Evolutionary conservation across 371 early-diverging fungal species (phyloP).

Genomic region (Zychaea mexicana): DNA sequence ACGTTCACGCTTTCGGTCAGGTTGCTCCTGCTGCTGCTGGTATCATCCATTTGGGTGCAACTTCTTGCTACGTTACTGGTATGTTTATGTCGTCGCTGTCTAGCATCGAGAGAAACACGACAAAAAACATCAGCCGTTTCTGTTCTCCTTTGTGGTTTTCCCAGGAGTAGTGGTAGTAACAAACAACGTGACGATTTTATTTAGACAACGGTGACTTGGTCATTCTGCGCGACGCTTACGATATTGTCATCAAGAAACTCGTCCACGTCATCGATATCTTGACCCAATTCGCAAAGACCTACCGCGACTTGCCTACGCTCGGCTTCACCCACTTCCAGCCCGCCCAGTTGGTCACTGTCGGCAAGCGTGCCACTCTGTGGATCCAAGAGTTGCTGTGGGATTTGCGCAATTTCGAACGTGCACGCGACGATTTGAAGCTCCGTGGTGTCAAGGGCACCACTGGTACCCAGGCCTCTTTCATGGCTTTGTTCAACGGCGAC

Average conservation of each 20-base stretch:
- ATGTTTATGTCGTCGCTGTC: no score
- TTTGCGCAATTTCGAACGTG: slow-evolving; percentile 90
- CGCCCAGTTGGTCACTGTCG: slow-evolving; percentile 97
- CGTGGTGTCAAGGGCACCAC: slow-evolving; percentile 99
- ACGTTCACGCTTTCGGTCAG: slow-evolving; percentile 95
- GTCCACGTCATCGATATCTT: slow-evolving; percentile 81
- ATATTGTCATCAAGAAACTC: slow-evolving; percentile 89
- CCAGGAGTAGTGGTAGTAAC: no score
- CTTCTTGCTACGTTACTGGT: slow-evolving; percentile 95
- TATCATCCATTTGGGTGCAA: slow-evolving; percentile 97
- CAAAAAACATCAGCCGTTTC: background rate
- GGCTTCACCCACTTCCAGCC: slow-evolving; percentile 99
- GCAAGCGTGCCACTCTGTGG: slow-evolving; percentile 97
- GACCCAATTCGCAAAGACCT: slow-evolving; percentile 74
- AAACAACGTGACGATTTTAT: no score
- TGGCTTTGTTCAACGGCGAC: slow-evolving; percentile 94
- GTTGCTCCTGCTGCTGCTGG: slow-evolving; percentile 91
- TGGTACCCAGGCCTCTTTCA: slow-evolving; percentile 97
- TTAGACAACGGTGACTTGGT: slow-evolving; percentile 96
- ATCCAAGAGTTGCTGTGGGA: slow-evolving; percentile 95
- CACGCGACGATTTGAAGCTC: slow-evolving; percentile 87
- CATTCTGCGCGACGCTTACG: slow-evolving; percentile 91
- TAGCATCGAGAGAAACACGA: background rate
- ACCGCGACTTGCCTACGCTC: slow-evolving; percentile 90
- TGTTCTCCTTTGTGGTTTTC: no score